Conservation (phyloP, 2,329 filamentous ascomycete species). For the Hypoxylon sp. region DNA sequence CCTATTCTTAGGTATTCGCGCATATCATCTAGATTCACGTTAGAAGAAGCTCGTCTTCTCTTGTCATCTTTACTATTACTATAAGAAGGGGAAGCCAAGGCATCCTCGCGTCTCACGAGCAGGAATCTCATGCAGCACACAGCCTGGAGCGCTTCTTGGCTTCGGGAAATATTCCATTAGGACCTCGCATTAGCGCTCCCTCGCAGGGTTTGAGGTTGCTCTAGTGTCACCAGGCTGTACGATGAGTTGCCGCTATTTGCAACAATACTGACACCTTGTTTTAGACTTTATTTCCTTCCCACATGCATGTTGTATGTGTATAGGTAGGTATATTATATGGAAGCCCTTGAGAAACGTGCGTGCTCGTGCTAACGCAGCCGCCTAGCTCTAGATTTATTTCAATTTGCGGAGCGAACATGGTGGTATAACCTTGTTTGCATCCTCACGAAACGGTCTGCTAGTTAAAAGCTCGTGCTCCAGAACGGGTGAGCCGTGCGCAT, state of each 20-base stretch:
- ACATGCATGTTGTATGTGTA: too few relatives aligned
- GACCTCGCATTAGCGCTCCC: constrained; percentile 10
- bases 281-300: constrained; percentile 32
- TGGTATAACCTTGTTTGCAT: constrained; percentile 4
- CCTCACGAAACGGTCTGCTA: constrained; percentile 3
- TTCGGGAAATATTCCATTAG: constrained; percentile 27
- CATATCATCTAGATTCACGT: constrained; percentile 4
- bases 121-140: constrained; percentile 4
- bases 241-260: constrained; percentile 28
- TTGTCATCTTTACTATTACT: neutral
- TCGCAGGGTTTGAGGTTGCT: constrained; percentile 22
- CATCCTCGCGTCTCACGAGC: constrained; percentile 3
- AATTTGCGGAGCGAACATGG: constrained; percentile 12
- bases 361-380: constrained; percentile 13
- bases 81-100: neutral
- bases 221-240: constrained; percentile 12
- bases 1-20: constrained; percentile 25
- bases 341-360: too few relatives aligned
- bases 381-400: constrained; percentile 11
- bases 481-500: constrained; percentile 7
- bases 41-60: too few relatives aligned
- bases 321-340: too few relatives aligned
- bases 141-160: constrained; percentile 21
- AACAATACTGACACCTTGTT: constrained; percentile 34
- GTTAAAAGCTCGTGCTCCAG: neutral